A percentile compares a stretch with the other conserved stretches of the same genome.
Evolutionary conservation across 2,329 filamentous ascomycete genomes (phyloP).

Genomic region (Emmonsiellopsis sp.): DNA sequence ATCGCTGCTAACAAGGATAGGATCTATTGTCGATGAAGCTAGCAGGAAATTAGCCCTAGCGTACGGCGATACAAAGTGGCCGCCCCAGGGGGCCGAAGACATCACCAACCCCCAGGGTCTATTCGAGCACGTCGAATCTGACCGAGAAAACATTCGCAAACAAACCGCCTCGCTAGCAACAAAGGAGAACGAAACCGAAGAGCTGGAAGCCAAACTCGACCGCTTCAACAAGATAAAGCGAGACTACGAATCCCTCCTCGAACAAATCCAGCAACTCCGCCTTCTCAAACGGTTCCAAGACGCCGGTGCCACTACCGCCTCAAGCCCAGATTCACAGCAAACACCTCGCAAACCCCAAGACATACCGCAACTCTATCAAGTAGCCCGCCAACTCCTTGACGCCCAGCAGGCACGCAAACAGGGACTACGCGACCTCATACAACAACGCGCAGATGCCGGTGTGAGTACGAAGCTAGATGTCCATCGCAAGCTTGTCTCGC

Average conservation of each 20-base stretch:
- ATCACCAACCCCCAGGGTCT: conserved; percentile 33
- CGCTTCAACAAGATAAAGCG: conserved; percentile 29
- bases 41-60: conserved; percentile 55
- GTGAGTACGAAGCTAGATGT: conserved; percentile 38
- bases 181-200: conserved; percentile 28
- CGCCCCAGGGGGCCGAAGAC: conserved; percentile 43
- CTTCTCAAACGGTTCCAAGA: conserved; percentile 24
- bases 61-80: conserved; percentile 50
- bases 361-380: conserved; percentile 20
- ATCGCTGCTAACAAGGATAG: conserved; percentile 59
- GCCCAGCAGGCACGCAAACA: conserved; percentile 26
- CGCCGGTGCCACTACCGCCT: neutral
- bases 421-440: conserved; percentile 31
- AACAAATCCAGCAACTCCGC: conserved; percentile 31
- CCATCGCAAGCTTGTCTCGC: conserved; percentile 36
- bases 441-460: conserved; percentile 36
- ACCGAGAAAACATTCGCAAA: conserved; percentile 34
- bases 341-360: conserved; percentile 17
- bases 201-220: conserved; percentile 26
- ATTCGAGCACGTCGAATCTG: conserved; percentile 33
- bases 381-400: conserved; percentile 22
- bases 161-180: conserved; percentile 27
- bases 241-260: conserved; percentile 34
- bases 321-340: conserved; percentile 3
- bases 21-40: conserved; percentile 60